These are phyloP conservation scores for Cladosporium colombiae DNA, from an alignment of 2,329 filamentous ascomycete genomes.

Conservation along the genomic window DNA sequence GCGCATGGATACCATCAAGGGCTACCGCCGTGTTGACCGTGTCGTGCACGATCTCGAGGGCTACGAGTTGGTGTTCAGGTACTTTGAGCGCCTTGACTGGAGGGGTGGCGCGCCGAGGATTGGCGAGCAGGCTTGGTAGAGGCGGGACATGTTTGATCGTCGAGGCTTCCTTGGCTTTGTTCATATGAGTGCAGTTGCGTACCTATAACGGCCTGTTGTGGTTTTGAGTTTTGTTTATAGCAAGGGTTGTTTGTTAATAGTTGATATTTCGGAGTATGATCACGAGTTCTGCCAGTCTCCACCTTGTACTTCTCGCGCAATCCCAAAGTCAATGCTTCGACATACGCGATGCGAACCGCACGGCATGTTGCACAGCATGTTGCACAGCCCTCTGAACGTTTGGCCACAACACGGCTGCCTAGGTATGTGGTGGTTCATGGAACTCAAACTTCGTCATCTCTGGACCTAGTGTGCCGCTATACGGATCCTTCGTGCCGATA, in stretches of 20 bases:
- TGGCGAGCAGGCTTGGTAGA: conserved; percentile 50
- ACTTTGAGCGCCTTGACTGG: conserved; percentile 90
- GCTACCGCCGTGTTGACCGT: conserved; percentile 86
- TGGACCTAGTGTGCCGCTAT: neutral
- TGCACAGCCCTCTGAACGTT: too few species aligned
- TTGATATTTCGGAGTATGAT: neutral
- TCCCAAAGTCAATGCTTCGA: too few species aligned
- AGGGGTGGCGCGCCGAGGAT: conserved; percentile 64
- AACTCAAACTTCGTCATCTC: neutral
- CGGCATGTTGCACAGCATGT: too few species aligned
- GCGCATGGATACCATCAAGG: conserved; percentile 74
- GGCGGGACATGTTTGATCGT: too few species aligned
- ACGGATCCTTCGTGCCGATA: neutral
- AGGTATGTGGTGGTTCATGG: too few species aligned
- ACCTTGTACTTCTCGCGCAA: too few species aligned
- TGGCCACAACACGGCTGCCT: too few species aligned
- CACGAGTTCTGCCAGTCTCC: neutral
- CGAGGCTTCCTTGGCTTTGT: too few species aligned
- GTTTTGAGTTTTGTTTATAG: neutral
- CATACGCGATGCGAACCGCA: too few species aligned
- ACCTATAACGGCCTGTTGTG: conserved; percentile 6
- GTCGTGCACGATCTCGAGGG: conserved; percentile 98
- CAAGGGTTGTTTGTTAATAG: neutral
- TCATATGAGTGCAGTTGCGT: neutral
- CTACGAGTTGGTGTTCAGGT: conserved; percentile 94